Base-by-base conservation (phyloP, 768 basidiomycete species). In the Tulasnella sp. region DNA sequence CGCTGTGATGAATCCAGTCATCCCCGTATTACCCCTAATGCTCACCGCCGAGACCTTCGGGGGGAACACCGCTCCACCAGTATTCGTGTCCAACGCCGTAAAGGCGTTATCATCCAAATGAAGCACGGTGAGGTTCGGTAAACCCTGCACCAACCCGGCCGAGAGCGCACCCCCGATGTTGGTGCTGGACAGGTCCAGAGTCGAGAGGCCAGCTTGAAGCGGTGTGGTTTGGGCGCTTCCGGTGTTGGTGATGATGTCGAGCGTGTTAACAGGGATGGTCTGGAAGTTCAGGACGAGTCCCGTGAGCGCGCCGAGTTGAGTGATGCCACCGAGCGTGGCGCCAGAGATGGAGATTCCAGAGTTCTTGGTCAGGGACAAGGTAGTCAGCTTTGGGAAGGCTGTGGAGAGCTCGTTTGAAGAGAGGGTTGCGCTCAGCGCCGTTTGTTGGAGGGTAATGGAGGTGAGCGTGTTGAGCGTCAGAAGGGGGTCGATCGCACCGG, bases 231-330 rank as follows among this genome's bases (percentile, higher is more conserved):
- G 46, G 2, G 60, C 53, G 9, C 9, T 3, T 17, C 38, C 61
- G 11, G 50, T 24, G 34, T 38, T 38, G 17, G 72, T 70, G 60
- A 76, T 64, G 17, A 71, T 70, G 2, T 63, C 63, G 57, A 78
- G 74, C 1, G 72, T 67, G 19, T 64, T 49, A 4, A n/a, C 61
- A 1, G 78, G 75, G 8, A 79, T 31, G 30, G 31, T 27, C 17
- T 61, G 61, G 60, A 46, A 51, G 61, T 54, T 60, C 21, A 62
- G 12, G 9, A 58, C 44, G 25, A 58, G 46, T 10, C 17, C 19
- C 21, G 43, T 58, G 43, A 58, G 48, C 27, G 21, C 46, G 48
- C 29, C 17, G 43, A 58, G 27, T 24, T 29, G 24, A n/a, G 56
- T 49, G 3, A 49, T 34, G 2, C 48, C 56, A 30, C 5, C 56